These are phyloP conservation scores for Botrytis deweyae DNA, from an alignment of 2,329 filamentous ascomycete genomes.

Conservation along the genomic window DNA sequence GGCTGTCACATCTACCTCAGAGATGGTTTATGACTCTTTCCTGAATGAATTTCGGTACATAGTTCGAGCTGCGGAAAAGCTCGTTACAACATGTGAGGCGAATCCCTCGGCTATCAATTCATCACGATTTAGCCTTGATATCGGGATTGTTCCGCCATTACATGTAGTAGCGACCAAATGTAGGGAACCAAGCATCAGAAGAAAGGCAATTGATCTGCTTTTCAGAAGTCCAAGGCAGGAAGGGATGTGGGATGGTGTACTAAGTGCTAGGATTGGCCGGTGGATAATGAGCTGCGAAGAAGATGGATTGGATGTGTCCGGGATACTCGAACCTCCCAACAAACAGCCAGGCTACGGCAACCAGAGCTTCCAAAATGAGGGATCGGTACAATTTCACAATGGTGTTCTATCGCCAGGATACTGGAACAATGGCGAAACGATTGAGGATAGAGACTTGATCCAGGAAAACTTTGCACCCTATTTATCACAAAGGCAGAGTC, in stretches of 20 bases:
- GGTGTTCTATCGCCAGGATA: background rate
- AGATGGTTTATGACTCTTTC: constrained; percentile 36
- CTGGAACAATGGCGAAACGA: background rate
- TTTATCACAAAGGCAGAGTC: constrained; percentile 1
- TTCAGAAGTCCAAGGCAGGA: constrained; percentile 59
- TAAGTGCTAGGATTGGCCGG: constrained; percentile 32
- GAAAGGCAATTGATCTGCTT: constrained; percentile 61
- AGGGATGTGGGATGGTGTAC: constrained; percentile 61
- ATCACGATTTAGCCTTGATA: constrained; percentile 58
- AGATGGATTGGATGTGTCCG: constrained; percentile 29
- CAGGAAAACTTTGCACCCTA: constrained; percentile 7
- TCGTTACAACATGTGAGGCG: constrained; percentile 24
- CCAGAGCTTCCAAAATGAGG: background rate
- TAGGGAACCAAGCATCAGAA: constrained; percentile 54
- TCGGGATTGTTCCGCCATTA: constrained; percentile 63
- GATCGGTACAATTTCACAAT: background rate
- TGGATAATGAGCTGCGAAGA: constrained; percentile 36
- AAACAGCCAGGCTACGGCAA: background rate
- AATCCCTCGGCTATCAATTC: constrained; percentile 34
- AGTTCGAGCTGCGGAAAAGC: constrained; percentile 26
- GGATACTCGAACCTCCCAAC: background rate
- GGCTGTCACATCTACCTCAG: constrained; percentile 26
- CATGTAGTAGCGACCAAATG: constrained; percentile 68
- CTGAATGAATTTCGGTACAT: constrained; percentile 33
- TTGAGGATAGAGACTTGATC: background rate